Base-by-base conservation (phyloP, 805 yeast species). In the Candida golubevii region DNA sequence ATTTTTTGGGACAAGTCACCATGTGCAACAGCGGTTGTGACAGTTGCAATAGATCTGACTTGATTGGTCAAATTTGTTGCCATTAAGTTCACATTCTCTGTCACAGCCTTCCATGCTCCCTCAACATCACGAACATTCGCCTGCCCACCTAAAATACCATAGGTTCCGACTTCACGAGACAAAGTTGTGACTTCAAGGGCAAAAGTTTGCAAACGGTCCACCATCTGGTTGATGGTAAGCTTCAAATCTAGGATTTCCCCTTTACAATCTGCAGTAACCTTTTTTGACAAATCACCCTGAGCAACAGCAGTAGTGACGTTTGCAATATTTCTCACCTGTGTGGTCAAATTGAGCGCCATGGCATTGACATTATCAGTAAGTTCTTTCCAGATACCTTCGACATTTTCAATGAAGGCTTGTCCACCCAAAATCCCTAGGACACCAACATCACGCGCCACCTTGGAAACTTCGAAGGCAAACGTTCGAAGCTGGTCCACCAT, bases 341-440 rank as follows among this genome's bases (percentile, higher is more conserved):
- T 87, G 1, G 96, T 87, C 57, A 87, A 74, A 62, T 88, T 88
- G 37, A 83, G 71, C 15, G 96, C 95, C 96, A 87, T 87, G 35
- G 95, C 91, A 60, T 87, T 88, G 45, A 87, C 87, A 56, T 87
- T 87, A 62, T 87, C 96, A 2, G 95, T 83, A 36, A 88, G 73
- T 58, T 85, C 90, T 57, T 83, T 81, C 96, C 96, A 87, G 45
- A 86, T 85, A 44, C 96, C 96, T 53, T 83, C 86, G 26, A 86
- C 90, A 47, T 82, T 83, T 46, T 79, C 82, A 44, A 84, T 83
- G 48, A 80, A 76, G 1, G 95, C 95, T 62, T 87, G 96, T 8
- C 96, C 96, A 42, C 96, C 96, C 42, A 87, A 71, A 39, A 88
- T 77, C 50, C 96, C 96, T 54, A 86, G 86, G 13, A 87, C 95